Percentiles rank a stretch among this genome's conserved stretches.
These are phyloP conservation scores for Paecilomyces sp. DNA, from an alignment of 2,329 filamentous ascomycete species.

Conservation along the genomic window DNA sequence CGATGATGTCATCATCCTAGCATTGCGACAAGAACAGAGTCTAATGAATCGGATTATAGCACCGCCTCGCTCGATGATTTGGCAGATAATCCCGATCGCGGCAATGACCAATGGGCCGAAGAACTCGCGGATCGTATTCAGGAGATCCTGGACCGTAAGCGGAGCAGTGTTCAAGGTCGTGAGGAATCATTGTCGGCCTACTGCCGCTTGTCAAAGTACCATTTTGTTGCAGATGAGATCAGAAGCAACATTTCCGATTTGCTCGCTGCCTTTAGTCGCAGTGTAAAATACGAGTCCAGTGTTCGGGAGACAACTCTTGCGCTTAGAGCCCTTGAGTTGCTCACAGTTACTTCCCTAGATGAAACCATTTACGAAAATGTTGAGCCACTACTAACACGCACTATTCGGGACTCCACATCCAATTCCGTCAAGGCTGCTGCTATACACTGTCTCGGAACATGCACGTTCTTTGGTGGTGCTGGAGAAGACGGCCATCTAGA, in stretches of 20 bases:
- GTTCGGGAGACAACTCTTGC: conserved; percentile 63
- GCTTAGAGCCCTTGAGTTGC: conserved; percentile 64
- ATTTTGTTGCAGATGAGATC: conserved; percentile 59
- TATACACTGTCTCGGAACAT: conserved; percentile 67
- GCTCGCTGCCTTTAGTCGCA: conserved; percentile 59
- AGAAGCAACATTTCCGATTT: conserved; percentile 55
- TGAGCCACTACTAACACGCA: conserved; percentile 51
- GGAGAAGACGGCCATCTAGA: conserved; percentile 61
- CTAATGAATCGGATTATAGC: conserved; percentile 27
- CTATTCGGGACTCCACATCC: conserved; percentile 61
- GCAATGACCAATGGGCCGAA: conserved; percentile 53
- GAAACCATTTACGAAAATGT: conserved; percentile 60
- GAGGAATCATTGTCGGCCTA: conserved; percentile 58
- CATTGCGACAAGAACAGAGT: neutral
- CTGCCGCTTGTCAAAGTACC: conserved; percentile 58
- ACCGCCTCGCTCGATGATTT: conserved; percentile 63
- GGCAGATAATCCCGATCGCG: conserved; percentile 47
- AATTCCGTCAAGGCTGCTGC: conserved; percentile 59
- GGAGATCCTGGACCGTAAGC: conserved; percentile 69
- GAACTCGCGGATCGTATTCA: conserved; percentile 60
- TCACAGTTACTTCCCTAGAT: conserved; percentile 59
- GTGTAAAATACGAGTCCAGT: conserved; percentile 61
- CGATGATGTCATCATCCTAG: conserved; percentile 27
- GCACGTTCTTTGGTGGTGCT: conserved; percentile 68
- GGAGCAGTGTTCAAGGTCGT: conserved; percentile 64